These are phyloP conservation scores for Ehretia macrophylla DNA, from an alignment of 257 asterid genomes.

Conservation along the genomic window DNA sequence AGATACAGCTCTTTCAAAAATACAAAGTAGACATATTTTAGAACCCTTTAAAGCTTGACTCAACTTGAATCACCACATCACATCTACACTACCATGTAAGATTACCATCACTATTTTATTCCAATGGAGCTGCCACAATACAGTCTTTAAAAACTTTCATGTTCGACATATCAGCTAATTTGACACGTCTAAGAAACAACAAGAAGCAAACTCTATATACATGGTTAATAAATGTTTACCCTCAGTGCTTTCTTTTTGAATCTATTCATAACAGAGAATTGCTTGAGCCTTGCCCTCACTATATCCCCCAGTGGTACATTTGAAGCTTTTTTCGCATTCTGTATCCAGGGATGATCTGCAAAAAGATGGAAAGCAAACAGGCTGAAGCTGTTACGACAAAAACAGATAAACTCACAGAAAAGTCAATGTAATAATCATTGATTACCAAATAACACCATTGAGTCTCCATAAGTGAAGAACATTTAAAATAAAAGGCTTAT, in stretches of 20 bases:
- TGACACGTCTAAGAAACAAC: neutral
- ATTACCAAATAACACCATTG: too few relatives aligned
- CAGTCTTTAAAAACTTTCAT: neutral
- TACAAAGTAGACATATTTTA: too few relatives aligned
- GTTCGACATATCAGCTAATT: neutral
- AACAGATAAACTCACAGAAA: neutral
- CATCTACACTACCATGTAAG: too few relatives aligned
- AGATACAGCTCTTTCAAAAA: neutral
- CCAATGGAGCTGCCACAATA: neutral
- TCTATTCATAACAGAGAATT: slow-evolving; percentile 80
- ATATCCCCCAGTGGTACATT: slow-evolving; percentile 90
- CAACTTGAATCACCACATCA: neutral
- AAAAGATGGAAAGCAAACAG: slow-evolving; percentile 14
- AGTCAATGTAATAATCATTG: too few relatives aligned
- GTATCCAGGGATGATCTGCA: slow-evolving; percentile 90
- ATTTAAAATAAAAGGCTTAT: too few relatives aligned
- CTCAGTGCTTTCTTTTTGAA: slow-evolving; percentile 88
- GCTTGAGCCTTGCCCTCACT: slow-evolving; percentile 81
- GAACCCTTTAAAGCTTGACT: too few relatives aligned
- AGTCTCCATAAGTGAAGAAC: too few relatives aligned
- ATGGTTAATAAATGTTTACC: slow-evolving; percentile 41
- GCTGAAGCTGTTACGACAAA: neutral
- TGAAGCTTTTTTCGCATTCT: slow-evolving; percentile 77
- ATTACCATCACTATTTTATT: neutral
- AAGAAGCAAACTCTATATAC: neutral